These are phyloP conservation scores for Mycena floridula DNA, from an alignment of 768 basidiomycete genomes.

Conservation along the genomic window DNA sequence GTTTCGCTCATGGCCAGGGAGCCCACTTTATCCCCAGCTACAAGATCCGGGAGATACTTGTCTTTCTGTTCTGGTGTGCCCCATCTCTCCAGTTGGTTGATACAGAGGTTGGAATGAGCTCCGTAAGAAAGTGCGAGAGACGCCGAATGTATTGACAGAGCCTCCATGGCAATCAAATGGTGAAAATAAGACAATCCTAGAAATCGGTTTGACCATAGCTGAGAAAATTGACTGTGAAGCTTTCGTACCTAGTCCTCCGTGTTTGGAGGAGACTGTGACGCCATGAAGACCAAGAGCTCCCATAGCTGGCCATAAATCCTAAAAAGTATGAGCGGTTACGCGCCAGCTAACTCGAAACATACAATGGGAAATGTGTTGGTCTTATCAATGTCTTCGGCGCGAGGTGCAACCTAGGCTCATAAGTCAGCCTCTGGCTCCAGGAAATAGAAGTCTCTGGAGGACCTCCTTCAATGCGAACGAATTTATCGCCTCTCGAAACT, in stretches of 20 bases:
- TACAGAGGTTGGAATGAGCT: constrained; percentile 87
- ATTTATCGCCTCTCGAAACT: constrained; percentile 79
- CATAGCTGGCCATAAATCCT: constrained; percentile 87
- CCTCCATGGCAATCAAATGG: constrained; percentile 93
- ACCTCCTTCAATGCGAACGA: constrained; percentile 81
- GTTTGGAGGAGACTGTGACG: constrained; percentile 72
- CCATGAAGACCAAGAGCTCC: constrained; percentile 92
- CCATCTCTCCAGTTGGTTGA: constrained; percentile 80
- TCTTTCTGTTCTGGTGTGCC: constrained; percentile 79
- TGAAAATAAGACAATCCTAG: constrained; percentile 81
- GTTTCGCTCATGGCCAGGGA: constrained; percentile 94
- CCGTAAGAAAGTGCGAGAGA: constrained; percentile 91
- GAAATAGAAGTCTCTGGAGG: too few species aligned
- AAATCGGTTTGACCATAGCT: background rate
- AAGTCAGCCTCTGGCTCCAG: too few species aligned
- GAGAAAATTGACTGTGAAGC: background rate
- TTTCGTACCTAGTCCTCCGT: constrained; percentile 69
- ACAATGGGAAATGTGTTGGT: constrained; percentile 78
- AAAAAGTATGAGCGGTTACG: constrained; percentile 2
- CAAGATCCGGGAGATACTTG: constrained; percentile 77
- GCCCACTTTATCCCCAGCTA: constrained; percentile 79
- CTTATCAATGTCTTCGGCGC: constrained; percentile 82
- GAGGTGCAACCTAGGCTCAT: constrained; percentile 80
- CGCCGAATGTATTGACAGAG: constrained; percentile 83
- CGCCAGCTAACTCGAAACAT: constrained; percentile 14